phyloP scores from a whole-genome alignment of 306 rosid species.

The Dryas alaskensis region DNA sequence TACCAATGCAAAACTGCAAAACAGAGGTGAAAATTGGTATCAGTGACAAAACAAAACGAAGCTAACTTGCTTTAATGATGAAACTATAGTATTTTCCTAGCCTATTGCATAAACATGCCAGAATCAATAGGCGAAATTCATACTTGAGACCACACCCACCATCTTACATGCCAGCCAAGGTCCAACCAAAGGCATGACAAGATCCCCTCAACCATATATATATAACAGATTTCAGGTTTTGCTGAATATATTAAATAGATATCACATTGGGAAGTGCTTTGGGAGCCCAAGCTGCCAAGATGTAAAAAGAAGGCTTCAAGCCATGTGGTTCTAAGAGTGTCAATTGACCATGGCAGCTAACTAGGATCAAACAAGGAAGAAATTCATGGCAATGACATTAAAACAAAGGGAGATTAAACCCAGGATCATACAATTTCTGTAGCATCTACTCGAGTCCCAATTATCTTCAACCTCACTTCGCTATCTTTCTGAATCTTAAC shows the following conservation, averaged over 20 bases:
- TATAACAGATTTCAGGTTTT: no score
- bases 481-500: constrained; percentile 97
- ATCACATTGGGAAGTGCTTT: no score
- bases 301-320: not conserved
- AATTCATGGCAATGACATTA: not conserved
- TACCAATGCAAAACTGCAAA: constrained; percentile 92
- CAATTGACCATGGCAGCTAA: not conserved
- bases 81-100: not conserved
- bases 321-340: not conserved
- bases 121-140: no score
- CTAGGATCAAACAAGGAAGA: not conserved
- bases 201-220: no score
- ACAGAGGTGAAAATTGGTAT: not conserved
- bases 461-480: constrained; percentile 93
- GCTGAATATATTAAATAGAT: no score
- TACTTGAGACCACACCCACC: no score
- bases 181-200: no score
- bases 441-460: constrained; percentile 95
- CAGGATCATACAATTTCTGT: constrained; percentile 74
- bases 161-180: no score
- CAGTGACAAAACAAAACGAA: not conserved
- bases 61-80: not conserved
- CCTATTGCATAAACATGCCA: no score
- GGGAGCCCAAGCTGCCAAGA: no score
- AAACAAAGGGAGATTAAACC: no score